Evolutionary conservation across 2,329 filamentous ascomycete genomes (phyloP).

Genomic region (Trichoderma semiorbis): DNA sequence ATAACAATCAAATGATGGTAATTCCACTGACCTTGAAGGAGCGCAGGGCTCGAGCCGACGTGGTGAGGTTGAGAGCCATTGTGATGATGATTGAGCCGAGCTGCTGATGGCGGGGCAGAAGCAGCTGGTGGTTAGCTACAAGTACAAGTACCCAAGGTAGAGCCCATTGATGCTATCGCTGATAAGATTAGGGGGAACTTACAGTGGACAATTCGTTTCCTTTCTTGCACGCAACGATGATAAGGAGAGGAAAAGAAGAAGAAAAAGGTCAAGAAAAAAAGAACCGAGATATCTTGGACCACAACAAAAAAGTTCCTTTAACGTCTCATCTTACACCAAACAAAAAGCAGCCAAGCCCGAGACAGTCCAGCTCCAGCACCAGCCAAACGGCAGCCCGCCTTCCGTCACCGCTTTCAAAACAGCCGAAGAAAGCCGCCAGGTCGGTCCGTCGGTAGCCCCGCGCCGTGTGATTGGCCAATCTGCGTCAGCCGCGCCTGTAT

Average conservation of each 20-base stretch:
- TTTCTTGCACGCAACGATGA: neutral
- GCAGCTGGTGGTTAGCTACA: neutral
- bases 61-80: conserved; percentile 64
- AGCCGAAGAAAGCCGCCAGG: conserved; percentile 36
- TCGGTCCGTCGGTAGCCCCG: conserved; percentile 23
- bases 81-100: conserved; percentile 15
- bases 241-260: neutral
- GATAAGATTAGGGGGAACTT: neutral
- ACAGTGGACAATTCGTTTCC: neutral
- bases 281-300: neutral
- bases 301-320: neutral
- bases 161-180: neutral
- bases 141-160: neutral
- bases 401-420: conserved; percentile 20
- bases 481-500: conserved; percentile 17
- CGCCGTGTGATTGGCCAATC: conserved; percentile 31
- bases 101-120: conserved; percentile 20
- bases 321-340: neutral
- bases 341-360: neutral
- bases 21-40: conserved; percentile 55
- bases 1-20: too few relatives aligned
- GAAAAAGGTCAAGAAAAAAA: neutral
- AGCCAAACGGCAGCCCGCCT: neutral
- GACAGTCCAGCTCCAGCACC: neutral
- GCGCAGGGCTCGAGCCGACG: conserved; percentile 60